phyloP scores from a whole-genome alignment of 73 alveolate genomes.

The Uronychia setigera region DNA sequence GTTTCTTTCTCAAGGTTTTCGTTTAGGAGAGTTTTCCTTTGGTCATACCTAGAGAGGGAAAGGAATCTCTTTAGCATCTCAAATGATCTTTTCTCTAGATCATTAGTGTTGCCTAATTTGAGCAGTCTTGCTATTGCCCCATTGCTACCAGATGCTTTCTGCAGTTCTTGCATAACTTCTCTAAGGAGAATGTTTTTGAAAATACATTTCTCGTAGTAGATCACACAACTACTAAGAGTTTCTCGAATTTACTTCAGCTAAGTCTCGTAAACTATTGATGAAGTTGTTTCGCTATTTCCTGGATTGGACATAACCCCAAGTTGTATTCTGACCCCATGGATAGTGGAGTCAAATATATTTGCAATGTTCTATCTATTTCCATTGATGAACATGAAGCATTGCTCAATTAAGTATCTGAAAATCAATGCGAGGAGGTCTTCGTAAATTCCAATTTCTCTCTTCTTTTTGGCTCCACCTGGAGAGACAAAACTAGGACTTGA shows the following conservation, averaged over 20 bases:
- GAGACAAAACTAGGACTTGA: background rate
- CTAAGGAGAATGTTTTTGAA: slow-evolving; percentile 18
- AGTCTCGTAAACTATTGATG: too few relatives aligned
- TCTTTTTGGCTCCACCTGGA: background rate
- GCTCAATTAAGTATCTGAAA: background rate
- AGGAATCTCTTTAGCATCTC: slow-evolving; percentile 14
- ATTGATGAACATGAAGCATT: background rate
- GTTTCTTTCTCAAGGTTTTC: slow-evolving; percentile 38
- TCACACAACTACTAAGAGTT: background rate
- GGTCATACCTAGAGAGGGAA: background rate
- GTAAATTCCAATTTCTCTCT: background rate
- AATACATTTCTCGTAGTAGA: background rate
- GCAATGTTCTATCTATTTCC: background rate
- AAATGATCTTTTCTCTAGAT: background rate
- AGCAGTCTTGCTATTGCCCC: background rate
- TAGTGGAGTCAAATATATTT: background rate
- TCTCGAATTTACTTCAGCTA: too few relatives aligned
- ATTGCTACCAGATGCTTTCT: background rate
- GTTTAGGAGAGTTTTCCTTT: slow-evolving; percentile 7
- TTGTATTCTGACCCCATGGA: background rate
- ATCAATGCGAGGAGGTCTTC: background rate
- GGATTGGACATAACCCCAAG: too few relatives aligned
- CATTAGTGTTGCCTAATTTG: background rate
- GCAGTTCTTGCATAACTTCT: slow-evolving; percentile 23
- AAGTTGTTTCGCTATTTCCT: too few relatives aligned